phyloP scores from a whole-genome alignment of 495 filamentous ascomycete genomes.

The Halenospora varia region DNA sequence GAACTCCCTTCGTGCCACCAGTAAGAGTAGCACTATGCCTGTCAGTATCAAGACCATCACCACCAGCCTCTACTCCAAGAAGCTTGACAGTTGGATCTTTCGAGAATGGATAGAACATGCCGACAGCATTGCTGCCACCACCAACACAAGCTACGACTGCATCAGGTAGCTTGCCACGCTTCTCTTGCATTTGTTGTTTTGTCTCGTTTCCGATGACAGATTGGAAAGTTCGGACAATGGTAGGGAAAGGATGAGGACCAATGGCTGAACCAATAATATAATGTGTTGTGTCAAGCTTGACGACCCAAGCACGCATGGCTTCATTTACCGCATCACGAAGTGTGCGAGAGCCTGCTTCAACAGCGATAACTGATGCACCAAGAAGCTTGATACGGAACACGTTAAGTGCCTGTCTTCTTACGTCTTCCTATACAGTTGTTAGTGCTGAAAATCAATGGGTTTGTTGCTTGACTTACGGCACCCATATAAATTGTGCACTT shows the following conservation, averaged over 20 bases:
- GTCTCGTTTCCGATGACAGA: slow-evolving; percentile 91
- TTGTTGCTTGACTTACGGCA: slow-evolving; percentile 37
- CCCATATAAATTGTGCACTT: slow-evolving; percentile 96
- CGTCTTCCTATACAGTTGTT: slow-evolving; percentile 57
- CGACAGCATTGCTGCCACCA: slow-evolving; percentile 84
- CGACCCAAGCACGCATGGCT: slow-evolving; percentile 84
- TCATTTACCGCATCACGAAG: slow-evolving; percentile 96
- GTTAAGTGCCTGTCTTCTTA: slow-evolving; percentile 88
- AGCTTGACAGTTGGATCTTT: slow-evolving; percentile 81
- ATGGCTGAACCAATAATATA: slow-evolving; percentile 97
- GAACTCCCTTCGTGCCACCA: slow-evolving; percentile 83
- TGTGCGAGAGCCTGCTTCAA: slow-evolving; percentile 80
- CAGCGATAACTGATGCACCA: slow-evolving; percentile 80
- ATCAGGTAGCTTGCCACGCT: slow-evolving; percentile 84
- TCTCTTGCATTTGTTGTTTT: slow-evolving; percentile 67
- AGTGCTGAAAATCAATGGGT: background rate
- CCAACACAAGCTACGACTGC: slow-evolving; percentile 96
- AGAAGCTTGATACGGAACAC: slow-evolving; percentile 97
- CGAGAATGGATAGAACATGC: slow-evolving; percentile 96
- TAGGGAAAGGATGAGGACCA: slow-evolving; percentile 92
- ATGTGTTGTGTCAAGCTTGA: slow-evolving; percentile 81
- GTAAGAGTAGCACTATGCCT: slow-evolving; percentile 89
- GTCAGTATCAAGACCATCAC: slow-evolving; percentile 83
- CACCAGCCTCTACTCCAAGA: slow-evolving; percentile 93
- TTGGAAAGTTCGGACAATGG: slow-evolving; percentile 94